Evolutionary conservation across 2,329 filamentous ascomycete genomes (phyloP).

Genomic region (Incumbomyces lentus): DNA sequence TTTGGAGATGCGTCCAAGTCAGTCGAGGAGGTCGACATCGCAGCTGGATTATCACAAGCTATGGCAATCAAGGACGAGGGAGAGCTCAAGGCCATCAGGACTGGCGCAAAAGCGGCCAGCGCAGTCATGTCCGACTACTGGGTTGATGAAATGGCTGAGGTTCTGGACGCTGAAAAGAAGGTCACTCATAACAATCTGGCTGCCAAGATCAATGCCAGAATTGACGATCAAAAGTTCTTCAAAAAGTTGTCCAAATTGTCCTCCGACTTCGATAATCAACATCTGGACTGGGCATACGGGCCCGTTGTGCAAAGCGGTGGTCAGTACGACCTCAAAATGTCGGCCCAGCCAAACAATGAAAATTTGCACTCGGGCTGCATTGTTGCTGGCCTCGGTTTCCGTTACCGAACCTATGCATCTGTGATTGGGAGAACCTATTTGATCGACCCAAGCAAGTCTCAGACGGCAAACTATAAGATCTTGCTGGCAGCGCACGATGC

Average conservation of each 20-base stretch:
- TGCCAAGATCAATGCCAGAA: conserved; percentile 80
- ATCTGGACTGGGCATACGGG: conserved; percentile 89
- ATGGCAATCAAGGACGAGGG: conserved; percentile 92
- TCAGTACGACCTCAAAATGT: conserved; percentile 81
- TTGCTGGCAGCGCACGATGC: conserved; percentile 73
- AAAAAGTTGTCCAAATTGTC: conserved; percentile 71
- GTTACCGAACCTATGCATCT: conserved; percentile 93
- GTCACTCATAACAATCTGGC: conserved; percentile 79
- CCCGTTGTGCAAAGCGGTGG: conserved; percentile 91
- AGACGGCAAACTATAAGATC: conserved; percentile 89
- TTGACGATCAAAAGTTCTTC: conserved; percentile 92
- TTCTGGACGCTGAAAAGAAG: conserved; percentile 93
- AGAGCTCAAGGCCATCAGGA: conserved; percentile 88
- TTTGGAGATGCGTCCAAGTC: conserved; percentile 73
- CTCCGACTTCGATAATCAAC: conserved; percentile 71
- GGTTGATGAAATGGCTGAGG: conserved; percentile 93
- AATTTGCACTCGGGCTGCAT: conserved; percentile 87
- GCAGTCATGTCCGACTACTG: conserved; percentile 94
- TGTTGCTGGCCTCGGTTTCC: conserved; percentile 77
- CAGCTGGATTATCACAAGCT: conserved; percentile 69
- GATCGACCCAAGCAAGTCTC: conserved; percentile 91
- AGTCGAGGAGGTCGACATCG: conserved; percentile 78
- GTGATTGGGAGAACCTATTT: conserved; percentile 88
- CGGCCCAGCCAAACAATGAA: conserved; percentile 63
- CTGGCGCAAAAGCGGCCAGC: conserved; percentile 85